Conservation (phyloP, 805 yeast genomes). For the Saccharomycopsis sp. region DNA sequence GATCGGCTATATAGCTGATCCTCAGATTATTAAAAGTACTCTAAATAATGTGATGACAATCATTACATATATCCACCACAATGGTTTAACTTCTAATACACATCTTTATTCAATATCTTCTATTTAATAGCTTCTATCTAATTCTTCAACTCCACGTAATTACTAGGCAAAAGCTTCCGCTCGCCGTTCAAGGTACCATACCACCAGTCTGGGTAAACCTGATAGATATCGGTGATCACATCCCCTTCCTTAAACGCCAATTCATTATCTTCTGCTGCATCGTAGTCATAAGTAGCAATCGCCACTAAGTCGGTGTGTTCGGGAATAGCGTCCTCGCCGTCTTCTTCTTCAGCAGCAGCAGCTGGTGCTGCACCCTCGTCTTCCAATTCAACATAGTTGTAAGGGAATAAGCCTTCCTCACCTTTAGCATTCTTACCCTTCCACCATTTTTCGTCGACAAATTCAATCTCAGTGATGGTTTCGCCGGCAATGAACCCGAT, state of each 20-base stretch:
- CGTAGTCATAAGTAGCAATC: constrained; percentile 70
- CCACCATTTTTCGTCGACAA: constrained; percentile 50
- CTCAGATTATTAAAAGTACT: too few relatives aligned
- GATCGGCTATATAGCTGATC: too few relatives aligned
- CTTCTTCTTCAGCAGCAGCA: constrained; percentile 23
- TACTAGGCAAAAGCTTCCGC: constrained; percentile 84
- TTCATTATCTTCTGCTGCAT: constrained; percentile 90
- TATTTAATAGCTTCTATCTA: constrained; percentile 10
- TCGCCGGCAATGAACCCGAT: constrained; percentile 64
- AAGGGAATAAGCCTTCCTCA: constrained; percentile 39
- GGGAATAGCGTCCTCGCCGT: constrained; percentile 24
- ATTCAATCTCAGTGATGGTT: constrained; percentile 54
- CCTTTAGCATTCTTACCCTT: constrained; percentile 37
- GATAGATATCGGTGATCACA: constrained; percentile 70
- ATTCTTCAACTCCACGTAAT: constrained; percentile 52
- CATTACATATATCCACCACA: neutral
- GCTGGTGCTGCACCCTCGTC: constrained; percentile 29
- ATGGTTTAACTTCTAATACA: neutral
- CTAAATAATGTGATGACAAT: too few relatives aligned
- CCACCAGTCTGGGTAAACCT: constrained; percentile 98
- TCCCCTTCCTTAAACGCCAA: constrained; percentile 81
- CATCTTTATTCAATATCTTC: neutral
- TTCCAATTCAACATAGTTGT: constrained; percentile 61
- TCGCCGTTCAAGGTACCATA: constrained; percentile 76
- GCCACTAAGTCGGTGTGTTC: constrained; percentile 38